Conservation (phyloP, 2,329 filamentous ascomycete genomes). For the Aspergillus unguis region DNA sequence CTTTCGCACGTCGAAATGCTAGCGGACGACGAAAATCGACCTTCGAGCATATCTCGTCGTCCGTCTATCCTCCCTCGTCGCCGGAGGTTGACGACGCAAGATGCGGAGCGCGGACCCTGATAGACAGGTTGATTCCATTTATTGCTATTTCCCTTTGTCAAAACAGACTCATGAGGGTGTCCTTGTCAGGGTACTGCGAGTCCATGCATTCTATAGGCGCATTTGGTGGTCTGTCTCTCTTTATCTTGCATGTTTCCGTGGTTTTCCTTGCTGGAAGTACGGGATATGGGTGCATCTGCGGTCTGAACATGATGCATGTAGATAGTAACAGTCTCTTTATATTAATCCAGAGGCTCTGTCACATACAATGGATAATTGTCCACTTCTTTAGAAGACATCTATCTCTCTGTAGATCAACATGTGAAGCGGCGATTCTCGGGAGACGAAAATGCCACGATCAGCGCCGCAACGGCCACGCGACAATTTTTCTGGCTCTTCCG, state of each 20-base stretch:
- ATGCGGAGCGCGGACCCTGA: constrained; percentile 36
- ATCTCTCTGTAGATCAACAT: not conserved
- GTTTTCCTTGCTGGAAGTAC: not conserved
- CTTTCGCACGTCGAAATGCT: constrained; percentile 37
- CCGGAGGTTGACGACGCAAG: constrained; percentile 35
- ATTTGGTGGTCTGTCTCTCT: constrained; percentile 16
- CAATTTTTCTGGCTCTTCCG: constrained; percentile 9
- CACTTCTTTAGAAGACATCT: too few relatives aligned
- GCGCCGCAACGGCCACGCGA: constrained; percentile 10
- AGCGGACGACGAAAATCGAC: constrained; percentile 36
- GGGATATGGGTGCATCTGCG: constrained; percentile 1
- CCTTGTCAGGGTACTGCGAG: not conserved
- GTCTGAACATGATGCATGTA: constrained; percentile 9
- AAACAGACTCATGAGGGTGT: not conserved
- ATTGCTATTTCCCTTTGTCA: constrained; percentile 7
- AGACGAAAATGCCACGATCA: constrained; percentile 11
- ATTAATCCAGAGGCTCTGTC: not conserved
- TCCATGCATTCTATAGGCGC: constrained; percentile 26
- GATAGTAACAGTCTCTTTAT: constrained; percentile 8
- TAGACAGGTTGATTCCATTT: not conserved
- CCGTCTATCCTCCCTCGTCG: constrained; percentile 38
- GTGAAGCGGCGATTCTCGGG: constrained; percentile 2
- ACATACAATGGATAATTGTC: not conserved
- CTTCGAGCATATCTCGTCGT: constrained; percentile 30
- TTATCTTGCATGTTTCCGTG: not conserved